These are phyloP conservation scores for Boletus calvinii DNA, from an alignment of 1,284 basidiomycete species.

Conservation along the genomic window DNA sequence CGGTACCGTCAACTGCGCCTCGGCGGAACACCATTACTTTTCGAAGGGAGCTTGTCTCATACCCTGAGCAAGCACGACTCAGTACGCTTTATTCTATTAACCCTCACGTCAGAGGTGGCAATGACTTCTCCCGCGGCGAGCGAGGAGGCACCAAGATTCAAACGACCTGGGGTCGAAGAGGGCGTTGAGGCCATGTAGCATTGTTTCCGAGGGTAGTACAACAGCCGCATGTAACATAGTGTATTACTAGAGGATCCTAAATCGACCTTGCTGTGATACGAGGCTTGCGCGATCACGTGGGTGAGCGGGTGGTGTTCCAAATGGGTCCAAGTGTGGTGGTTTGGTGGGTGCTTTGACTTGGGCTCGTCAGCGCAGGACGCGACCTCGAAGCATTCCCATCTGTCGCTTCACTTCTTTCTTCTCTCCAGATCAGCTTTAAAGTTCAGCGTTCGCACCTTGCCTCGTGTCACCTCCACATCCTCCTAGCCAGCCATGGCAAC, in stretches of 20 bases:
- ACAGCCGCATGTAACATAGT: neutral
- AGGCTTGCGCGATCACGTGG: conserved; percentile 24
- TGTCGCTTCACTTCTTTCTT: conserved; percentile 17
- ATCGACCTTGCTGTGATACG: neutral
- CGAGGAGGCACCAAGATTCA: neutral
- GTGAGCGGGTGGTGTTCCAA: conserved; percentile 28
- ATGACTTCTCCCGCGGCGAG: neutral
- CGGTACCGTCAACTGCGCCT: neutral
- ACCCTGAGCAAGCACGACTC: neutral
- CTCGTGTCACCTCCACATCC: neutral
- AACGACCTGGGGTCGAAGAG: neutral
- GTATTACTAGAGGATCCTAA: conserved; percentile 6
- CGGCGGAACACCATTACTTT: neutral
- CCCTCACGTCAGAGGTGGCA: neutral
- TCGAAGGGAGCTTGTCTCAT: neutral
- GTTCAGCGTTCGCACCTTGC: neutral
- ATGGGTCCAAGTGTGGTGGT: conserved; percentile 26
- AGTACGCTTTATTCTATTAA: conserved; percentile 2
- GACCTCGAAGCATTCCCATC: conserved; percentile 27
- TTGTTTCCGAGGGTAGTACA: neutral
- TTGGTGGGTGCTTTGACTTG: conserved; percentile 22
- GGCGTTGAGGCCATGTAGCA: neutral
- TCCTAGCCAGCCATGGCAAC: conserved; percentile 39
- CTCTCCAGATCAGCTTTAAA: conserved; percentile 15
- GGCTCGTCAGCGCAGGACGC: conserved; percentile 41